Percentiles rank a stretch among this genome's conserved stretches.
phyloP scores from a whole-genome alignment of 2,329 filamentous ascomycete genomes.

The Sporothrix curviconia region DNA sequence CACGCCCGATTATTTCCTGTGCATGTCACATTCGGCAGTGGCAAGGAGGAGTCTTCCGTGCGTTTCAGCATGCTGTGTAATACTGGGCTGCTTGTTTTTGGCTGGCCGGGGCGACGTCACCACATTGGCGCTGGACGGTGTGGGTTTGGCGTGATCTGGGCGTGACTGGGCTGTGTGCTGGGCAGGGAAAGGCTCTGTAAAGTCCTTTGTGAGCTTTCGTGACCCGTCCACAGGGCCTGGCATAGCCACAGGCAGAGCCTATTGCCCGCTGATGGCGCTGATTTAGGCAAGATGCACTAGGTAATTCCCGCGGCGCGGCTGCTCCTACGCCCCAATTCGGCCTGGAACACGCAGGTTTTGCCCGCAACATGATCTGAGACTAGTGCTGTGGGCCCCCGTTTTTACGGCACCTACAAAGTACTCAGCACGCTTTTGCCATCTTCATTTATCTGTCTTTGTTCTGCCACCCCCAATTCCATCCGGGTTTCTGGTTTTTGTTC shows the following conservation, averaged over 20 bases:
- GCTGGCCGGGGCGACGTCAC: slow-evolving; percentile 2
- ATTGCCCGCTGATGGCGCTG: too few species aligned
- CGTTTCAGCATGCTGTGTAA: slow-evolving; percentile 5
- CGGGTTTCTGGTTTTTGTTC: too few species aligned
- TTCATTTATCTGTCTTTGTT: too few species aligned
- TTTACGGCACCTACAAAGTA: not conserved
- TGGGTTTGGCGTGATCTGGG: too few species aligned
- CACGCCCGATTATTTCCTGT: not conserved
- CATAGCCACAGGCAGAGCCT: not conserved
- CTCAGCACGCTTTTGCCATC: not conserved
- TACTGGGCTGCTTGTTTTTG: slow-evolving; percentile 4
- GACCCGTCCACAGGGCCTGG: too few species aligned
- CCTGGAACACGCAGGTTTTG: not conserved
- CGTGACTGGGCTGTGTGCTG: not conserved
- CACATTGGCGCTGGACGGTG: not conserved
- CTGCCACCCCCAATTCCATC: too few species aligned
- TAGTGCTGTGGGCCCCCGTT: not conserved
- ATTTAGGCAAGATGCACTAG: too few species aligned
- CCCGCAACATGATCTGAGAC: not conserved
- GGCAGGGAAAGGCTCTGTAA: not conserved
- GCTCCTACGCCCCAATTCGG: too few species aligned
- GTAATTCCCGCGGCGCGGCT: not conserved
- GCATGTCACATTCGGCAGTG: not conserved
- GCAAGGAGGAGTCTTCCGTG: not conserved
- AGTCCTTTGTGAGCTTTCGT: too few species aligned